A percentile compares a stretch with the other conserved stretches of the same genome.
Conservation (phyloP, 306 rosid species). For the Glycine latifolia region DNA sequence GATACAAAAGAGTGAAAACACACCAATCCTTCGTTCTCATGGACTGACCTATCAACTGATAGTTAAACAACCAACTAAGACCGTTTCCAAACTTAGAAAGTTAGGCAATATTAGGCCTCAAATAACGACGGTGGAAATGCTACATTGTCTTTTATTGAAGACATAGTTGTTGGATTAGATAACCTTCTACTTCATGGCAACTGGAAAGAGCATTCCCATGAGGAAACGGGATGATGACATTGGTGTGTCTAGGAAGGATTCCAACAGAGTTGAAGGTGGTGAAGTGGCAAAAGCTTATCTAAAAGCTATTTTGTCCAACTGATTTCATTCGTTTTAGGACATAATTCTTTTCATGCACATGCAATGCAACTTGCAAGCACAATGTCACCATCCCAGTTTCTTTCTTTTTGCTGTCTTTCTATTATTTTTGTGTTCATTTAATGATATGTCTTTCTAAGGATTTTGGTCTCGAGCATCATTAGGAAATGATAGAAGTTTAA, state of each 20-base stretch:
- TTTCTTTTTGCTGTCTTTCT: background rate
- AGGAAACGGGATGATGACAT: background rate
- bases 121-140: background rate
- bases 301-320: background rate
- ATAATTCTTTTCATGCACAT: background rate
- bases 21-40: background rate
- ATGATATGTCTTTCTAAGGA: background rate
- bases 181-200: slow-evolving; percentile 40
- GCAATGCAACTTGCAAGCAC: background rate
- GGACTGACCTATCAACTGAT: background rate
- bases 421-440: background rate
- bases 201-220: slow-evolving; percentile 1
- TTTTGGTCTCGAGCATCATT: background rate
- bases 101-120: slow-evolving; percentile 36
- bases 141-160: slow-evolving; percentile 37
- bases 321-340: background rate
- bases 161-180: slow-evolving; percentile 35
- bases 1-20: background rate
- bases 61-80: background rate
- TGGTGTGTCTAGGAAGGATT: background rate
- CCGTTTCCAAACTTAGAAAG: slow-evolving; percentile 17
- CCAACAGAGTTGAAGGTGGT: no score
- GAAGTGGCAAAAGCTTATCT: background rate
- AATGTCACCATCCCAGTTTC: background rate
- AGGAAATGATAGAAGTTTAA: background rate